Conservation (phyloP, 805 yeast species). For the Spathaspora sp. region DNA sequence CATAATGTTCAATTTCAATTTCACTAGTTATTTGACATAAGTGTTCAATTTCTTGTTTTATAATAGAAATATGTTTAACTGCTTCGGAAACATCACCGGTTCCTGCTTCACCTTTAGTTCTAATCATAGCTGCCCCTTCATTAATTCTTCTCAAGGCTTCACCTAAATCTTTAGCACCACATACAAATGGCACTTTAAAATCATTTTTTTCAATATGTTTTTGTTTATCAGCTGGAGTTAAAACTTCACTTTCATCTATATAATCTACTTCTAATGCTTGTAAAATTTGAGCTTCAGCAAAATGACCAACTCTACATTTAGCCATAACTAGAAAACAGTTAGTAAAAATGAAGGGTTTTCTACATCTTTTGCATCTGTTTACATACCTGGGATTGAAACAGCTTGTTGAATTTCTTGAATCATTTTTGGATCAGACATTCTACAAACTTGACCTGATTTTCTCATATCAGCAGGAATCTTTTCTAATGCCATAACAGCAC, state of each 20-base stretch:
- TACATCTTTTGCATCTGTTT: background rate
- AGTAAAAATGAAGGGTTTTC: background rate
- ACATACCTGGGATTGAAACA: constrained; percentile 71
- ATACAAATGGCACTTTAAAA: constrained; percentile 74
- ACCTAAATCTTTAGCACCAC: constrained; percentile 80
- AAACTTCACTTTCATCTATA: constrained; percentile 81
- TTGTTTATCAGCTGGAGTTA: constrained; percentile 74
- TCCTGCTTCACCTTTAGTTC: constrained; percentile 88
- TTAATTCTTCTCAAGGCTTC: constrained; percentile 75
- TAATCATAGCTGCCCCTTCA: constrained; percentile 85
- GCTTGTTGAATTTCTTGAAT: constrained; percentile 69
- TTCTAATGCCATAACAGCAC: constrained; percentile 88
- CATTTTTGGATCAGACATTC: constrained; percentile 85
- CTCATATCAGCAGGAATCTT: constrained; percentile 84
- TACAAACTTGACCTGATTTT: constrained; percentile 74
- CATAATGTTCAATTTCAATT: constrained; percentile 46
- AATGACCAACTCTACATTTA: constrained; percentile 78
- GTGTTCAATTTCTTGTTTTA: constrained; percentile 51
- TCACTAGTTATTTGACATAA: constrained; percentile 38
- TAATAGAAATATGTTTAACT: constrained; percentile 65
- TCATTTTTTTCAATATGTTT: constrained; percentile 59
- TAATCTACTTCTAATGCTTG: constrained; percentile 72
- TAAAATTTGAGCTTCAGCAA: constrained; percentile 76
- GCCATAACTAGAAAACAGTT: constrained; percentile 49
- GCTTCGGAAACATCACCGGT: constrained; percentile 86